Base-by-base conservation (phyloP, 306 rosid genomes). In the Astragalus membranaceus region DNA sequence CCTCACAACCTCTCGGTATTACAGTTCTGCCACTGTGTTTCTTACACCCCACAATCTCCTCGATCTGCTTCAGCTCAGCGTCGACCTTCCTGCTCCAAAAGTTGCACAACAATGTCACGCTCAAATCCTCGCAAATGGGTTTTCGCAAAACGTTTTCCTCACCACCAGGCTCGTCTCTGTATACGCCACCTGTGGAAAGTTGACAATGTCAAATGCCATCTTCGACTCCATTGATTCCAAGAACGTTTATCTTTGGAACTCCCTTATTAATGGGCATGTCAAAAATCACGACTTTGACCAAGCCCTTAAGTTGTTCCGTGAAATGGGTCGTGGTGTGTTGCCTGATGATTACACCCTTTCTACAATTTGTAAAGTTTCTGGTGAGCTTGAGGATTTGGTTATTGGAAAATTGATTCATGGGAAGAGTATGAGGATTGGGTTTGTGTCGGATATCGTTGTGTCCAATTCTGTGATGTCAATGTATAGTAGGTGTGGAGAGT, bases 331-430 rank as follows among this genome's bases (percentile, higher is more conserved):
- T 7, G 7, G 76, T 41, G 57, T 71, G 13, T 23, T 61, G 35
- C 86, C 88, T n/a, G 98, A 92, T 75, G 95, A 76, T 64, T 92
- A 82, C 67, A 88, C 95, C 26, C 79, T 88, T 0, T 84, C 98
- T 2, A 86, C 88, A 9, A 36, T 89, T 59, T 85, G 86, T 13
- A 92, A 88, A 71, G 83, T 78, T 43, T 85, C 78, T n/a, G 80
- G 85, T n/a, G 91, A 88, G 66, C 7, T 65, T 33, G 75, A 80
- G 68, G 86, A 86, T 66, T 67, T 83, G 75, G 57, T 60, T 10
- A 61, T 72, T 4, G 95, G 89, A 30, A 79, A 77, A 70, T 55
- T 72, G 85, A 74, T 88, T 72, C 98, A 89, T 66, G 95, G 88
- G 52, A 92, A 73, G 86, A 76, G 88, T 65, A 0, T 86, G 32